Percentiles rank a stretch among this genome's conserved stretches.
phyloP scores from a whole-genome alignment of 768 basidiomycete species.

The Pleurotus sapidus region DNA sequence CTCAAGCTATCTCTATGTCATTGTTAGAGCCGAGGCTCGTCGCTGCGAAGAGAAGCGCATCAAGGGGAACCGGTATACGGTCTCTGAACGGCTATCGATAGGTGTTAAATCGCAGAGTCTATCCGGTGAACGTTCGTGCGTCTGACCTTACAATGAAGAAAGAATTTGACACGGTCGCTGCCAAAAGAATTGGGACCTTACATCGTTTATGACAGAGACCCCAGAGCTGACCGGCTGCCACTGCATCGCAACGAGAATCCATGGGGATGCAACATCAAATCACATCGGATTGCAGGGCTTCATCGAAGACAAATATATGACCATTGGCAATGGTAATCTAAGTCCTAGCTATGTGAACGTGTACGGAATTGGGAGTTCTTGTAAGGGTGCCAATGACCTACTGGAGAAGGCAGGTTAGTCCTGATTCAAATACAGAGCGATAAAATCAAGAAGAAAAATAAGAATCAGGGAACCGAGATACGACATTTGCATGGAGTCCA shows the following conservation, averaged over 20 bases:
- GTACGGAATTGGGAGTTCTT: not conserved
- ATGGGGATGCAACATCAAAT: no score
- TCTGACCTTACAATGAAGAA: not conserved
- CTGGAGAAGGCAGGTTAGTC: not conserved
- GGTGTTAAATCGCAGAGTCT: not conserved
- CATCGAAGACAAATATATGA: no score
- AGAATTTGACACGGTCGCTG: no score
- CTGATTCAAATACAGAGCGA: not conserved
- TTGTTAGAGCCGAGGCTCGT: no score
- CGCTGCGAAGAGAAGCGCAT: not conserved
- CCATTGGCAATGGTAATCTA: not conserved
- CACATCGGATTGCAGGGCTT: no score
- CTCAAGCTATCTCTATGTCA: no score
- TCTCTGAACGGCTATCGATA: not conserved
- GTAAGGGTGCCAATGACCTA: no score
- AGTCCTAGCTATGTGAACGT: not conserved
- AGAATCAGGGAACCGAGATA: constrained; percentile 53
- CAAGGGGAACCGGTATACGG: not conserved
- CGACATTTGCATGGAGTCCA: constrained; percentile 27
- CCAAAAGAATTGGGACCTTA: no score
- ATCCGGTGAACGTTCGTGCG: not conserved
- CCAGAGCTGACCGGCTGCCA: not conserved
- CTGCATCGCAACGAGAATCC: no score
- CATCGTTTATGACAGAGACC: not conserved
- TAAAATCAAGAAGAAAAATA: constrained; percentile 9